phyloP scores from a whole-genome alignment of 2,329 filamentous ascomycete genomes.

The Diplodia sapinea region DNA sequence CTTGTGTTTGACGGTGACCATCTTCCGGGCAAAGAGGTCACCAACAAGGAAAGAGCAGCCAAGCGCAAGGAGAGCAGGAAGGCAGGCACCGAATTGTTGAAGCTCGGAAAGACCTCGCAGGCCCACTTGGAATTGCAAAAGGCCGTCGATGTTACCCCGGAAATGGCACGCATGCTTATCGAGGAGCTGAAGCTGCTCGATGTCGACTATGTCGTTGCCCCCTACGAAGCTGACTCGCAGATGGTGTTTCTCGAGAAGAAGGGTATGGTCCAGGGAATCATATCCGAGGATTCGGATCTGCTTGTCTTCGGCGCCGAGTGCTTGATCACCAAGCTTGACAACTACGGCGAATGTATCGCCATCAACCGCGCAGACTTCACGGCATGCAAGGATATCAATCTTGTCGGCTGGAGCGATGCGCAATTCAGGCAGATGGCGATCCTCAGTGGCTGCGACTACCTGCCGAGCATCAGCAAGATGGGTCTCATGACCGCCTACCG shows the following conservation, averaged over 20 bases:
- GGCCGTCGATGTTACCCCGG: conserved; percentile 90
- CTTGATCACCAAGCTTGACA: conserved; percentile 90
- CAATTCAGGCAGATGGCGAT: conserved; percentile 97
- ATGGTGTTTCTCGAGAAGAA: conserved; percentile 89
- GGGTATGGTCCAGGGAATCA: conserved; percentile 82
- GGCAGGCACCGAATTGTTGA: conserved; percentile 77
- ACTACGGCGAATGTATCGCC: conserved; percentile 91
- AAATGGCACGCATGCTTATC: conserved; percentile 92
- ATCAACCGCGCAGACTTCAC: conserved; percentile 89
- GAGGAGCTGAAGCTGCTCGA: conserved; percentile 83
- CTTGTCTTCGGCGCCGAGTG: conserved; percentile 93
- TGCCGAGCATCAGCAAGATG: conserved; percentile 82
- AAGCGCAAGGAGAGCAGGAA: conserved; percentile 78
- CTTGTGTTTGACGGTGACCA: conserved; percentile 96
- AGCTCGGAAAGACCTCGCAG: conserved; percentile 78
- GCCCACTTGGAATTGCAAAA: conserved; percentile 91
- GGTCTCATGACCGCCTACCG: conserved; percentile 94
- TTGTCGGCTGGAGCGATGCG: conserved; percentile 88
- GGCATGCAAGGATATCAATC: conserved; percentile 82
- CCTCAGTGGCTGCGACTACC: conserved; percentile 93
- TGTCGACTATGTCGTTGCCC: conserved; percentile 89
- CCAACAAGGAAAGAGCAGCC: conserved; percentile 77
- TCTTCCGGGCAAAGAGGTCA: conserved; percentile 88
- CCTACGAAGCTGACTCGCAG: conserved; percentile 97
- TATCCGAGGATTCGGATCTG: conserved; percentile 96